These are phyloP conservation scores for Hyphodiscus hymeniophilus DNA, from an alignment of 495 filamentous ascomycete species.

Conservation along the genomic window DNA sequence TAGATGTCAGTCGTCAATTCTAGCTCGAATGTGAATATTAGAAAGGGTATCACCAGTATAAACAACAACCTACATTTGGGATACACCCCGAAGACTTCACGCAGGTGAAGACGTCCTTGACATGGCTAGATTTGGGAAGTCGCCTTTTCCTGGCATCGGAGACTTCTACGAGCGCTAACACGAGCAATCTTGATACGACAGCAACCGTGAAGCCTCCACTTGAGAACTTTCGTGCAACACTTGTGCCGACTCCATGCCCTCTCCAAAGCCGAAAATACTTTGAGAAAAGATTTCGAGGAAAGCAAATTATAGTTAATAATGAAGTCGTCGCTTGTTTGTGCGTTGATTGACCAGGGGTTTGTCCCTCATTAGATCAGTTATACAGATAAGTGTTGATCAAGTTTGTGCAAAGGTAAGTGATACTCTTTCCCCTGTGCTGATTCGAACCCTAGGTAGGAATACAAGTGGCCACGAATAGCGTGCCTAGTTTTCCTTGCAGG, in stretches of 20 bases:
- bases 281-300: neutral
- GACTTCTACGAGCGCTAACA: slow-evolving; percentile 18
- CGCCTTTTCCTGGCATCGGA: slow-evolving; percentile 14
- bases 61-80: slow-evolving; percentile 30
- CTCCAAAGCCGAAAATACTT: slow-evolving; percentile 31
- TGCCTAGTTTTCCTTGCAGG: too few species aligned
- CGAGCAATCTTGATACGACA: slow-evolving; percentile 27
- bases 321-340: too few species aligned
- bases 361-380: too few species aligned
- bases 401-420: too few species aligned
- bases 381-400: too few species aligned
- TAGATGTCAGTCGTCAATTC: neutral
- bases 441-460: too few species aligned
- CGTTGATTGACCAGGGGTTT: too few species aligned
- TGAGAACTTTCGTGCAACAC: slow-evolving; percentile 29
- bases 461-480: too few species aligned
- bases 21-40: too few species aligned
- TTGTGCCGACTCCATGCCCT: slow-evolving; percentile 28
- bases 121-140: slow-evolving; percentile 28
- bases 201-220: slow-evolving; percentile 34
- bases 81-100: slow-evolving; percentile 23
- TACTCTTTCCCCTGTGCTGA: too few species aligned
- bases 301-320: too few species aligned
- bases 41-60: slow-evolving; percentile 18
- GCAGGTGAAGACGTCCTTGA: slow-evolving; percentile 29